Base-by-base conservation (phyloP, 163 green algal genomes). In the Trebouxia gelatinosa region DNA sequence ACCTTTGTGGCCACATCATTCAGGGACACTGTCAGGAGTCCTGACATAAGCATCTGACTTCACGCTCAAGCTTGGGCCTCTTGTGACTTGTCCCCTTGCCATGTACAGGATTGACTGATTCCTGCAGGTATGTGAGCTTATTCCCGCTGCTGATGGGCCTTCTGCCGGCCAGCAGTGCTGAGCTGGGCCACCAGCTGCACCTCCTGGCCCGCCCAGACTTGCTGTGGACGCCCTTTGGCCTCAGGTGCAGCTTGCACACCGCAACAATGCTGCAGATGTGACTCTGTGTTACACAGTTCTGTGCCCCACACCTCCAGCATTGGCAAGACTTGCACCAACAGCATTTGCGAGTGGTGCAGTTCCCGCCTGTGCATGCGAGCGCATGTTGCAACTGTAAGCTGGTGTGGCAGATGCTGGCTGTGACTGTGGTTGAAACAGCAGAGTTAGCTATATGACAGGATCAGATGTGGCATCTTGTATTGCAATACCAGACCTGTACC, bases 141-240 rank as follows among this genome's bases (percentile, higher is more conserved):
- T 98, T 99, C 85, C 95, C 95, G 1, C 84, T 99, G 46, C 81
- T 97, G 48, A 92, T 97, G 90, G 75, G 85, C 16, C 85, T 99
- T 54, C 84, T 98, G 35, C 87, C 89, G 0, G 28, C 88, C 3
- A 83, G 88, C 51, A 89, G 84, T 6, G 61, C 78, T 0, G 62
- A 88, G n/a, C 82, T 97, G 46, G 84, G 70, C 6, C 59, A 62
- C 9, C 83, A 91, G 78, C 78, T 97, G 70, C 46, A 81, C 21
- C 62, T 88, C 38, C 78, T 96, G 58, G 21, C 54, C 7, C 79
- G 90, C 46, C 59, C 82, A 6, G 46, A 85, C 1, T 70, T 85
- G 40, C 84, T 98, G 70, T 96, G 91, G 93, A 94, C 88, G 0
- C 50, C 64, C 0, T 87, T 87, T 51, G 94, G 94, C 16, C 85